A percentile compares a stretch with the other conserved stretches of the same genome.
Conservation (phyloP, 805 yeast species). For the Metschnikowia baotianmanensis region DNA sequence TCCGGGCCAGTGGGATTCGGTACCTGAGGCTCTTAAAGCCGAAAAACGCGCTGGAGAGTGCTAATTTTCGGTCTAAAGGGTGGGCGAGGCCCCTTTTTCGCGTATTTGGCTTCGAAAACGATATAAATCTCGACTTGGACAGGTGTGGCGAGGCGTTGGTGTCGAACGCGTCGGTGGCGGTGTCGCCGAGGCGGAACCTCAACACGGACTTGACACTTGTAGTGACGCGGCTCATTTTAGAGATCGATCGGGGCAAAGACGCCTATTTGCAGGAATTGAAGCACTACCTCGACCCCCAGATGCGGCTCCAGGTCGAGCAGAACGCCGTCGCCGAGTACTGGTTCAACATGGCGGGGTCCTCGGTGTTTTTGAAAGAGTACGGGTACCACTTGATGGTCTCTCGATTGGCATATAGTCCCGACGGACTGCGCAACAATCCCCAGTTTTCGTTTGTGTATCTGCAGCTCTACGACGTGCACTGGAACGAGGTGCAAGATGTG, state of each 20-base stretch:
- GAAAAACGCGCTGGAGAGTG: not conserved
- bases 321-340: slow-evolving; percentile 14
- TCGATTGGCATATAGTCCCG: slow-evolving; percentile 19
- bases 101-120: slow-evolving; percentile 2
- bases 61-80: too few species aligned
- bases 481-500: slow-evolving; percentile 23
- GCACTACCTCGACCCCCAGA: slow-evolving; percentile 10
- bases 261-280: slow-evolving; percentile 11
- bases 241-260: slow-evolving; percentile 11
- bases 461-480: slow-evolving; percentile 22
- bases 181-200: slow-evolving; percentile 6
- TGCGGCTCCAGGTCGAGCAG: slow-evolving; percentile 11
- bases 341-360: slow-evolving; percentile 24
- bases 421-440: slow-evolving; percentile 18
- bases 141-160: slow-evolving; percentile 5
- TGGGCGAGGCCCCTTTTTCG: slow-evolving; percentile 4
- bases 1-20: slow-evolving; percentile 3
- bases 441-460: slow-evolving; percentile 20
- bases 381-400: slow-evolving; percentile 23
- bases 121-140: slow-evolving; percentile 4
- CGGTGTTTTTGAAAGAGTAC: slow-evolving; percentile 23
- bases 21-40: slow-evolving; percentile 1
- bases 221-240: slow-evolving; percentile 5
- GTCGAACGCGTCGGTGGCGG: slow-evolving; percentile 6
- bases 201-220: slow-evolving; percentile 1